phyloP scores from a whole-genome alignment of 768 basidiomycete species.

The Russula sp. region DNA sequence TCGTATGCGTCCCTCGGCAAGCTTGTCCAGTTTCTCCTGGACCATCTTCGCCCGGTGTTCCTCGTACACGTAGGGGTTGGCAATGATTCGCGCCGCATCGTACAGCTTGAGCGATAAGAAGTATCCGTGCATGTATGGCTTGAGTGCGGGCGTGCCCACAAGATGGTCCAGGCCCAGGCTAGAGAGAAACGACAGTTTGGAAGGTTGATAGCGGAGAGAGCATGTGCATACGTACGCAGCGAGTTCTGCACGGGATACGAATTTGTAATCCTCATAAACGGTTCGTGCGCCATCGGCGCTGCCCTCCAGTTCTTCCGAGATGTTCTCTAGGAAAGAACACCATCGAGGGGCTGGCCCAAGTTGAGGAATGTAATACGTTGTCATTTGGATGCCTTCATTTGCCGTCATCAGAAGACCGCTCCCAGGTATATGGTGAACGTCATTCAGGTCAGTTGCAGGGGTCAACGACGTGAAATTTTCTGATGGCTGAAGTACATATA shows the following conservation, averaged over 20 bases:
- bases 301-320: conserved; percentile 98
- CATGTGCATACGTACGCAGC: conserved; percentile 50
- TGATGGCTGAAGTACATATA: conserved; percentile 46
- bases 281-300: conserved; percentile 51
- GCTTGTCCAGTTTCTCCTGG: conserved; percentile 83
- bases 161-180: conserved; percentile 95
- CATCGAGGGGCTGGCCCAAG: conserved; percentile 94
- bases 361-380: conserved; percentile 89
- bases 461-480: conserved; percentile 90
- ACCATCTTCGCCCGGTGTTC: conserved; percentile 90
- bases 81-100: conserved; percentile 89
- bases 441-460: conserved; percentile 82
- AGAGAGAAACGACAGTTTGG: conserved; percentile 3
- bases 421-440: conserved; percentile 82
- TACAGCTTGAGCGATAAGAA: conserved; percentile 95
- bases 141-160: conserved; percentile 88
- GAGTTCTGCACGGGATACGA: conserved; percentile 82
- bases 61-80: conserved; percentile 92
- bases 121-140: conserved; percentile 99
- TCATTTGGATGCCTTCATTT: conserved; percentile 96
- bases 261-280: conserved; percentile 98
- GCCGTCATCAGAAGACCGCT: conserved; percentile 88
- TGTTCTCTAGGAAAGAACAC: conserved; percentile 96
- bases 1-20: conserved; percentile 90
- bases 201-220: background rate